A percentile compares a stretch with the other conserved stretches of the same genome.
Evolutionary conservation across 2,329 filamentous ascomycete genomes (phyloP).

Genomic region (Colletotrichum chlorophyti): DNA sequence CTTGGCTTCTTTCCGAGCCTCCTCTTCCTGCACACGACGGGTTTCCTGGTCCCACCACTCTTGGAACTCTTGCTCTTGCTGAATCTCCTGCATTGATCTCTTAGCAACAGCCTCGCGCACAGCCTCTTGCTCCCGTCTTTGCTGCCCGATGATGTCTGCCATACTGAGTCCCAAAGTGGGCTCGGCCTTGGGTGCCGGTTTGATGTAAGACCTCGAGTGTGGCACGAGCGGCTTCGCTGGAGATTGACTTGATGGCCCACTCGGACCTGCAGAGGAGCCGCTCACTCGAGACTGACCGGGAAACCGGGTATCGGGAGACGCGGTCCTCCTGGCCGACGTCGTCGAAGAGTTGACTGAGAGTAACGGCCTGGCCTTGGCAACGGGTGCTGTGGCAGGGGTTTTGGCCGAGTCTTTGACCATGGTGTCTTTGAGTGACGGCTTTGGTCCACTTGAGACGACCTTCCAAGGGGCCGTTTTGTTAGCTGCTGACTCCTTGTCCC

Average conservation of each 20-base stretch:
- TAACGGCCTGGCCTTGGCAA: conserved; percentile 48
- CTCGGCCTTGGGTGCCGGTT: conserved; percentile 65
- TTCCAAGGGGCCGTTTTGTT: conserved; percentile 70
- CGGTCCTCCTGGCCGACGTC: conserved; percentile 53
- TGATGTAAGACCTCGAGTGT: conserved; percentile 67
- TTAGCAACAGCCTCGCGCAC: conserved; percentile 87
- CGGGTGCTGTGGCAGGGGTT: conserved; percentile 30
- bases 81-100: conserved; percentile 90
- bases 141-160: conserved; percentile 86
- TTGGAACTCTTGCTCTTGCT: conserved; percentile 95
- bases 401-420: conserved; percentile 43
- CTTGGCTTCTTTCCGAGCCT: conserved; percentile 49
- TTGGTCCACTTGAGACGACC: conserved; percentile 54
- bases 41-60: conserved; percentile 95
- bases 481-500: conserved; percentile 50
- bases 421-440: conserved; percentile 57
- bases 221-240: conserved; percentile 55
- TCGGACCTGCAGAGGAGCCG: conserved; percentile 38
- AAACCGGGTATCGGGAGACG: conserved; percentile 69
- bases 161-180: conserved; percentile 75
- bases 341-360: conserved; percentile 47
- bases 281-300: conserved; percentile 59
- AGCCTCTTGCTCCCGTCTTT: conserved; percentile 82
- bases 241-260: conserved; percentile 36
- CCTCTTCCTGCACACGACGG: conserved; percentile 71